Percentiles rank a stretch among this genome's conserved stretches.
phyloP scores from a whole-genome alignment of 2,329 filamentous ascomycete genomes.

The Sporothrix humicola region DNA sequence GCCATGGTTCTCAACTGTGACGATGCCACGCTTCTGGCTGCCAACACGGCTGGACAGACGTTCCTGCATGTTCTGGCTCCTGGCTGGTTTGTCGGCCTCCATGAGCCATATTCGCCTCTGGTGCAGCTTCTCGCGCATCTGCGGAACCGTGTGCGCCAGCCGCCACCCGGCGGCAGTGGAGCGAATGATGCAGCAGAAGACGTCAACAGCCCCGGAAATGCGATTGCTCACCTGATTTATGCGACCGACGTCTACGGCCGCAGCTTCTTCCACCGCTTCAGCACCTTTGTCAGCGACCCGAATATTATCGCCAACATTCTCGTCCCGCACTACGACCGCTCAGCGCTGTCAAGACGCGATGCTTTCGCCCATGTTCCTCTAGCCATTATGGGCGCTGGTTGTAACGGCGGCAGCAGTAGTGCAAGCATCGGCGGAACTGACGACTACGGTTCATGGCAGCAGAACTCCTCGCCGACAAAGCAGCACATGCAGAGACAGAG shows the following conservation, averaged over 20 bases:
- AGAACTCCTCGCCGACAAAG: conserved; percentile 14
- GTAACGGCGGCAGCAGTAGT: neutral
- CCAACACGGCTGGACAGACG: conserved; percentile 56
- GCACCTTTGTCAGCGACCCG: conserved; percentile 42
- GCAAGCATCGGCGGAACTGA: neutral
- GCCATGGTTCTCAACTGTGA: conserved; percentile 39
- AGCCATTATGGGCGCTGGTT: conserved; percentile 33
- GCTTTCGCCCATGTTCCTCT: conserved; percentile 53
- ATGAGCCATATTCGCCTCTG: conserved; percentile 40
- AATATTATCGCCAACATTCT: conserved; percentile 46
- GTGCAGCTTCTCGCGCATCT: conserved; percentile 43
- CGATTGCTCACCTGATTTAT: conserved; percentile 43
- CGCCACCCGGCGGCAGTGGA: conserved; percentile 1
- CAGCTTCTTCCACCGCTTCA: conserved; percentile 57
- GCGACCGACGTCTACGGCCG: conserved; percentile 58
- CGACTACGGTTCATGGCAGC: conserved; percentile 17
- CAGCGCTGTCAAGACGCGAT: conserved; percentile 51
- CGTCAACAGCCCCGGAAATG: neutral
- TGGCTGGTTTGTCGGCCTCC: conserved; percentile 45
- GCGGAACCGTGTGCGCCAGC: conserved; percentile 34
- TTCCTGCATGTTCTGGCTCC: conserved; percentile 54
- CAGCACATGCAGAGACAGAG: conserved; percentile 25
- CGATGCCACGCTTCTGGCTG: conserved; percentile 39
- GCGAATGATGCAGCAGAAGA: neutral
- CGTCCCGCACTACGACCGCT: conserved; percentile 45